Evolutionary conservation across 2,329 filamentous ascomycete species (phyloP).

Genomic region (Cadophora sp.): DNA sequence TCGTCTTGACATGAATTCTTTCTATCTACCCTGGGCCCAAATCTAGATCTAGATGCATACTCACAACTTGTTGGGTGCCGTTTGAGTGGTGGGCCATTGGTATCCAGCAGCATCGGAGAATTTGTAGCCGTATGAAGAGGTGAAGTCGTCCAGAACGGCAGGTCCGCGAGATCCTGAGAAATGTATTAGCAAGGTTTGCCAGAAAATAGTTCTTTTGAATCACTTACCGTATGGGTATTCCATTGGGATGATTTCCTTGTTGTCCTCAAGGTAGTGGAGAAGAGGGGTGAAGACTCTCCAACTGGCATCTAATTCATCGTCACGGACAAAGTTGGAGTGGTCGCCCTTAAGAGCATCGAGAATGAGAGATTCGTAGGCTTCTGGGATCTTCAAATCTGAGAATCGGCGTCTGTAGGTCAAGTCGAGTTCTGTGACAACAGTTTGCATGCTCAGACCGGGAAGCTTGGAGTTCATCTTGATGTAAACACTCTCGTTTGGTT

Average conservation of each 20-base stretch:
- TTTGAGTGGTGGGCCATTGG: slow-evolving; percentile 87
- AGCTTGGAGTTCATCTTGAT: slow-evolving; percentile 99
- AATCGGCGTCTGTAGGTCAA: slow-evolving; percentile 97
- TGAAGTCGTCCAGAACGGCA: slow-evolving; percentile 96
- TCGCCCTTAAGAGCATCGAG: slow-evolving; percentile 98
- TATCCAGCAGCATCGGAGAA: slow-evolving; percentile 95
- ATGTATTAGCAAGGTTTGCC: slow-evolving; percentile 17
- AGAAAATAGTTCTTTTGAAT: not conserved
- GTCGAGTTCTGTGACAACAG: slow-evolving; percentile 96
- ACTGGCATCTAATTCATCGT: slow-evolving; percentile 94
- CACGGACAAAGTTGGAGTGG: slow-evolving; percentile 98
- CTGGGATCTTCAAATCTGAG: slow-evolving; percentile 98
- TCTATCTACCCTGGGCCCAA: slow-evolving; percentile 20
- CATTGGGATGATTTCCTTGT: slow-evolving; percentile 99
- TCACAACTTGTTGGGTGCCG: slow-evolving; percentile 82
- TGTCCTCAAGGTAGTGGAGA: slow-evolving; percentile 96
- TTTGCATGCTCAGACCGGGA: slow-evolving; percentile 98
- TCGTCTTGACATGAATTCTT: slow-evolving; percentile 26
- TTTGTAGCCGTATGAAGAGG: slow-evolving; percentile 97
- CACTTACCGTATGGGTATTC: slow-evolving; percentile 93
- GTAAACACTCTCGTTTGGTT: slow-evolving; percentile 99
- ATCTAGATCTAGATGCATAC: slow-evolving; percentile 43
- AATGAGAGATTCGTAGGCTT: slow-evolving; percentile 98
- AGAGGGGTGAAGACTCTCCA: slow-evolving; percentile 99
- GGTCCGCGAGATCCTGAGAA: slow-evolving; percentile 88